Conservation (phyloP, 2,329 filamentous ascomycete genomes). For the Fusarium poae region DNA sequence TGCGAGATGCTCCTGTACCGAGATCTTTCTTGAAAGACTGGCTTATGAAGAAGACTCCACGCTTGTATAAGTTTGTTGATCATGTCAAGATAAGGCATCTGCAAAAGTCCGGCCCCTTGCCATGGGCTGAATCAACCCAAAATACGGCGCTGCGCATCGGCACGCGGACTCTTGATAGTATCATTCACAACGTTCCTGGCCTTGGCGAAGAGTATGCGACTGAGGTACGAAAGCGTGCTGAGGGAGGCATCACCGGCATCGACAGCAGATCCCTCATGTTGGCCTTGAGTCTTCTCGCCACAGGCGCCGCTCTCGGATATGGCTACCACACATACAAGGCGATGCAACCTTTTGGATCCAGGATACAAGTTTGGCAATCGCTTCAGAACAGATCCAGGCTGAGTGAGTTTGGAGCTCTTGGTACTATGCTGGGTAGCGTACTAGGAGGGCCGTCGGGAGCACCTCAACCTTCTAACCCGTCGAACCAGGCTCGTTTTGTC, state of each 20-base stretch:
- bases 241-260: conserved; percentile 51
- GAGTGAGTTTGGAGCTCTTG: conserved; percentile 62
- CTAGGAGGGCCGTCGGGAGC: conserved; percentile 47
- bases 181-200: conserved; percentile 54
- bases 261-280: conserved; percentile 53
- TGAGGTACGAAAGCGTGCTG: conserved; percentile 56
- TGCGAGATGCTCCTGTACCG: conserved; percentile 67
- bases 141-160: conserved; percentile 45
- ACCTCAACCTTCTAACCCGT: conserved; percentile 18
- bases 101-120: conserved; percentile 42
- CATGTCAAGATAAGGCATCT: conserved; percentile 47
- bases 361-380: conserved; percentile 59
- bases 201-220: conserved; percentile 54
- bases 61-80: conserved; percentile 52
- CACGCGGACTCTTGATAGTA: conserved; percentile 52
- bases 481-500: conserved; percentile 49
- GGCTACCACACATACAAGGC: conserved; percentile 57
- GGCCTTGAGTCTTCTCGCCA: conserved; percentile 52
- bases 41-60: conserved; percentile 52
- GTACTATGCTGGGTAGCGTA: conserved; percentile 58
- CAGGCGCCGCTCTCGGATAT: conserved; percentile 57
- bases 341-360: conserved; percentile 61
- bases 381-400: conserved; percentile 52
- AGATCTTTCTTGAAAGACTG: conserved; percentile 59
- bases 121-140: conserved; percentile 46